phyloP scores from a whole-genome alignment of 345 rosid genomes.

The Salix exigua region DNA sequence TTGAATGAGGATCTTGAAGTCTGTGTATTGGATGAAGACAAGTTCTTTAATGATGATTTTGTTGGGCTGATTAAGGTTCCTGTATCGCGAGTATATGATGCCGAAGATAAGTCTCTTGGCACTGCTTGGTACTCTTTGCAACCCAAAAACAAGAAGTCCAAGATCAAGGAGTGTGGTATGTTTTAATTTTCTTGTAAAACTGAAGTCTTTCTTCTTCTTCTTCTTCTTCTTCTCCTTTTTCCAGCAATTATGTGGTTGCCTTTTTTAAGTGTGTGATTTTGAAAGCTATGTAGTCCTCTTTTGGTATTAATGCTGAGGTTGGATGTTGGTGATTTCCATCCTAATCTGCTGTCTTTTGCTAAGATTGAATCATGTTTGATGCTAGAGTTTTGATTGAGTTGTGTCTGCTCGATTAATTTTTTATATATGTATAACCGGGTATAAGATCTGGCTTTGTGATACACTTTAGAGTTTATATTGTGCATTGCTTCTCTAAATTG shows the following conservation, averaged over 20 bases:
- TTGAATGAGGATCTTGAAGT: slow-evolving; percentile 76
- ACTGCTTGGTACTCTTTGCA: slow-evolving; percentile 70
- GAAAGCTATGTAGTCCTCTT: background rate
- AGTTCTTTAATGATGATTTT: slow-evolving; percentile 82
- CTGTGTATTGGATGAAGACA: slow-evolving; percentile 82
- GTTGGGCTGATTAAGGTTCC: slow-evolving; percentile 69
- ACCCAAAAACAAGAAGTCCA: slow-evolving; percentile 76
- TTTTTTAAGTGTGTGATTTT: background rate
- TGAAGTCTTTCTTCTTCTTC: background rate
- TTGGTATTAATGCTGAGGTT: background rate
- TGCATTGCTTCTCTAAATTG: background rate
- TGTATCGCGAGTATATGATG: slow-evolving; percentile 65
- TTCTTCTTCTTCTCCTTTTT: background rate
- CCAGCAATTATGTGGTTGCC: background rate
- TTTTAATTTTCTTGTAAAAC: background rate
- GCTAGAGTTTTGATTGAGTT: background rate
- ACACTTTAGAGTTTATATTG: background rate
- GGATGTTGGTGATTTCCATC: background rate
- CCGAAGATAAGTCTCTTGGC: slow-evolving; percentile 70
- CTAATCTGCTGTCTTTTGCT: background rate
- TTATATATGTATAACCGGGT: background rate
- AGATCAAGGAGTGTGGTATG: slow-evolving; percentile 77
- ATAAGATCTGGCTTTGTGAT: background rate
- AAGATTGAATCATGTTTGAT: background rate
- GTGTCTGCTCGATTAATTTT: background rate